Evolutionary conservation across 1,284 basidiomycete species (phyloP).

Genomic region (Ustilago trichophora): DNA sequence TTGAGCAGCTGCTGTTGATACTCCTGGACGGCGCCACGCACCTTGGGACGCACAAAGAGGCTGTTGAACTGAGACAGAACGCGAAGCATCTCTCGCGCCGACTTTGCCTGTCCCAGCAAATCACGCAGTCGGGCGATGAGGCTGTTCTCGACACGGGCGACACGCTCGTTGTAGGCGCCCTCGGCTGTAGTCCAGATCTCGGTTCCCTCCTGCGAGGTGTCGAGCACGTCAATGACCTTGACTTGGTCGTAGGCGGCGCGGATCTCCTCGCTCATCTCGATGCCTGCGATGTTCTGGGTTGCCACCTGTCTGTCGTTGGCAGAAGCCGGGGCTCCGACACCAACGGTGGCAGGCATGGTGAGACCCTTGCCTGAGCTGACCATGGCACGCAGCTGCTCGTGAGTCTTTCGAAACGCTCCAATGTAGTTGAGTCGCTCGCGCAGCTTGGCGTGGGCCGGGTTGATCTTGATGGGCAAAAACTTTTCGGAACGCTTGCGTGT

Average conservation of each 20-base stretch:
- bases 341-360: conserved; percentile 17
- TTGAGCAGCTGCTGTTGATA: conserved; percentile 81
- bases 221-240: conserved; percentile 94
- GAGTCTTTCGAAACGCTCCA: conserved; percentile 89
- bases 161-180: conserved; percentile 95
- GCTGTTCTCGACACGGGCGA: conserved; percentile 96
- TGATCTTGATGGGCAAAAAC: conserved; percentile 97
- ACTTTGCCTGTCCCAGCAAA: conserved; percentile 90
- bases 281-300: conserved; percentile 73
- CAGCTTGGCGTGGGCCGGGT: conserved; percentile 86
- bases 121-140: conserved; percentile 93
- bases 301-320: conserved; percentile 48
- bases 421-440: conserved; percentile 89
- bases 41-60: conserved; percentile 93
- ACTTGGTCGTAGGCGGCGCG: conserved; percentile 88
- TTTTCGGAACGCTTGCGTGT: conserved; percentile 89
- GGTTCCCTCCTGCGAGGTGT: conserved; percentile 84
- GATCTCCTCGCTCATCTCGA: conserved; percentile 93
- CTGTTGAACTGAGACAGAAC: conserved; percentile 99
- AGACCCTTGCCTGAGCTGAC: conserved; percentile 87
- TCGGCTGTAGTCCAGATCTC: conserved; percentile 98
- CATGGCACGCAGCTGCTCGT: conserved; percentile 97
- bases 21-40: conserved; percentile 89
- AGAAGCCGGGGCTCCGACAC: conserved; percentile 3
- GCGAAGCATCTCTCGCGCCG: conserved; percentile 98